Evolutionary conservation across 108 stramenopile genomes (phyloP).

Genomic region (Nitzschia putrida): DNA sequence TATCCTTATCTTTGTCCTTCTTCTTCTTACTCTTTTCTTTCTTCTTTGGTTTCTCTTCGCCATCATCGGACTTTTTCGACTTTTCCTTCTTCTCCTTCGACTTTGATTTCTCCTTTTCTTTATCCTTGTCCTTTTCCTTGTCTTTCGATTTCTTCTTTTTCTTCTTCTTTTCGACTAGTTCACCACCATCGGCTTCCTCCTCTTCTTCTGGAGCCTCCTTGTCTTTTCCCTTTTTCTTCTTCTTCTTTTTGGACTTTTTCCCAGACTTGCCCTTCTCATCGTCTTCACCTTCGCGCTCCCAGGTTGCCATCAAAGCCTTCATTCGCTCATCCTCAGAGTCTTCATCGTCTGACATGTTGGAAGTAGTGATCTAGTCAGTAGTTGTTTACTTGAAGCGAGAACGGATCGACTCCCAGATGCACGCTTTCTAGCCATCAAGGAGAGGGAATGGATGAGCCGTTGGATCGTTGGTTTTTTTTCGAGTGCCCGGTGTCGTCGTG

Average conservation of each 20-base stretch:
- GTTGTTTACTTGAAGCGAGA: too few relatives aligned
- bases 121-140: slow-evolving; percentile 8
- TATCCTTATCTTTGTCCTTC: slow-evolving; percentile 3
- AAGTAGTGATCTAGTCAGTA: background rate
- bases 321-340: slow-evolving; percentile 34
- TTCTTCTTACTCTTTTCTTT: background rate
- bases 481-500: too few relatives aligned
- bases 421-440: too few relatives aligned
- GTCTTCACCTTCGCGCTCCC: slow-evolving; percentile 30
- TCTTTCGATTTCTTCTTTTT: slow-evolving; percentile 7
- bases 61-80: slow-evolving; percentile 3
- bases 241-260: background rate
- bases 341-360: slow-evolving; percentile 21
- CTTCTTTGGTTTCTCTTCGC: background rate
- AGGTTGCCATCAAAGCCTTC: slow-evolving; percentile 22
- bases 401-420: too few relatives aligned
- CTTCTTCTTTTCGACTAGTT: background rate
- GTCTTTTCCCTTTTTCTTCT: slow-evolving; percentile 9
- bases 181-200: background rate
- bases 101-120: background rate
- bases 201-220: slow-evolving; percentile 2
- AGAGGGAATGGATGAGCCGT: too few relatives aligned
- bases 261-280: background rate
- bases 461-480: too few relatives aligned
- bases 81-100: slow-evolving; percentile 15